Percentiles rank a stretch among this genome's conserved stretches.
Evolutionary conservation across 2,329 filamentous ascomycete genomes (phyloP).

Genomic region (Aspergillus clavatus): DNA sequence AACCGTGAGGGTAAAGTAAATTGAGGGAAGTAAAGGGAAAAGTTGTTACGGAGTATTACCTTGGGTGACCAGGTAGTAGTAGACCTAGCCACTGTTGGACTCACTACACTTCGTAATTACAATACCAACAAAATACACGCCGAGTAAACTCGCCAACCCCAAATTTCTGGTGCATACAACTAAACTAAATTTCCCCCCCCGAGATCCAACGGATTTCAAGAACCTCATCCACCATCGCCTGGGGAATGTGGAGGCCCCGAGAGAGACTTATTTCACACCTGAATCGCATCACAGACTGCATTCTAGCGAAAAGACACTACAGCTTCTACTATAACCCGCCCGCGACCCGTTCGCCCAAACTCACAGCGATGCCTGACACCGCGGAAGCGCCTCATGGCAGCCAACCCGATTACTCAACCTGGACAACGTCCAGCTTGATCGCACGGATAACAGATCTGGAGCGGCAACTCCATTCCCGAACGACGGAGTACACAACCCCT

Average conservation of each 20-base stretch:
- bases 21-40: too few relatives aligned
- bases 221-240: slow-evolving; percentile 3
- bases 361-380: slow-evolving; percentile 21
- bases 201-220: background rate
- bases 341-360: slow-evolving; percentile 11
- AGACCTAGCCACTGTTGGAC: too few relatives aligned
- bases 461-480: slow-evolving; percentile 54
- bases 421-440: slow-evolving; percentile 65
- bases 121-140: background rate
- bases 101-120: background rate
- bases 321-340: slow-evolving; percentile 6
- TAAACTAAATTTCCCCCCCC: background rate
- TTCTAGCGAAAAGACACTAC: slow-evolving; percentile 8
- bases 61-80: too few relatives aligned
- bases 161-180: background rate
- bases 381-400: slow-evolving; percentile 11
- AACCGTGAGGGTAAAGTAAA: background rate
- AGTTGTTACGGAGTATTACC: too few relatives aligned
- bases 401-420: slow-evolving; percentile 55
- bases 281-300: slow-evolving; percentile 10
- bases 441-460: slow-evolving; percentile 65
- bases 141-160: background rate
- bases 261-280: slow-evolving; percentile 11
- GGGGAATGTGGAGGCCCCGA: slow-evolving; percentile 31
- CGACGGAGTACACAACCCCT: slow-evolving; percentile 28